Percentiles rank a stretch among this genome's conserved stretches.
Evolutionary conservation across 2,329 filamentous ascomycete genomes (phyloP).

Genomic region (Penicillium sp.): DNA sequence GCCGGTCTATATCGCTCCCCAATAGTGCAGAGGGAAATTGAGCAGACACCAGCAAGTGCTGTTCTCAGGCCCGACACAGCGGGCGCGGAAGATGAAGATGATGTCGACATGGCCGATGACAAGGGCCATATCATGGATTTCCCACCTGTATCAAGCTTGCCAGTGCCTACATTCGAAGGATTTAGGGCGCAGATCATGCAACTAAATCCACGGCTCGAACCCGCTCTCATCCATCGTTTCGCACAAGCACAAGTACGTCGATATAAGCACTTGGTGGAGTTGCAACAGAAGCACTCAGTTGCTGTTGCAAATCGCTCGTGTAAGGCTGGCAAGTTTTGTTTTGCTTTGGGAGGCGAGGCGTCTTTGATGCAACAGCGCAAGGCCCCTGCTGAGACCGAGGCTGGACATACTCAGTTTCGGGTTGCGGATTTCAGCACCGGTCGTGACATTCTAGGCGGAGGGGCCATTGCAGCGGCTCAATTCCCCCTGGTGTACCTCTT

Average conservation of each 20-base stretch:
- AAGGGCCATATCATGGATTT: conserved; percentile 59
- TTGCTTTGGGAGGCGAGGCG: conserved; percentile 61
- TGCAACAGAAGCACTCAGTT: conserved; percentile 64
- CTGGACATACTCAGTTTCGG: conserved; percentile 51
- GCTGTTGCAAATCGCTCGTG: conserved; percentile 56
- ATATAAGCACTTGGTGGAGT: conserved; percentile 69
- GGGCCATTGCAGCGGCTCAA: conserved; percentile 62
- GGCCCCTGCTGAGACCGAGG: conserved; percentile 53
- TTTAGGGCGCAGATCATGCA: conserved; percentile 69
- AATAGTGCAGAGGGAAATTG: conserved; percentile 16
- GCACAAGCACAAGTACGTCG: conserved; percentile 73
- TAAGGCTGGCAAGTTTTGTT: conserved; percentile 57
- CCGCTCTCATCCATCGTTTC: conserved; percentile 70
- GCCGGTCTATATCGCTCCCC: conserved; percentile 48
- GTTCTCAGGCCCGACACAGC: conserved; percentile 18
- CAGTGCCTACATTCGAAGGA: conserved; percentile 67
- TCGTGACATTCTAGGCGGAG: conserved; percentile 63
- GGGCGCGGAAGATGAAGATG: conserved; percentile 47
- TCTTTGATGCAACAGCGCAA: conserved; percentile 55
- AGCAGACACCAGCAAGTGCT: conserved; percentile 16
- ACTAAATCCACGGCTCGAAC: conserved; percentile 67
- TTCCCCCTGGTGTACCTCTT: conserved; percentile 73
- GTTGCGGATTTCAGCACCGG: conserved; percentile 52
- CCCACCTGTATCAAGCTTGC: conserved; percentile 58
- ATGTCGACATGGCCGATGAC: conserved; percentile 56